Evolutionary conservation across 1,284 basidiomycete species (phyloP), one percentile per base, ranked within the genome.

Genomic region (Ceratorhiza oryzae-sativae): DNA sequence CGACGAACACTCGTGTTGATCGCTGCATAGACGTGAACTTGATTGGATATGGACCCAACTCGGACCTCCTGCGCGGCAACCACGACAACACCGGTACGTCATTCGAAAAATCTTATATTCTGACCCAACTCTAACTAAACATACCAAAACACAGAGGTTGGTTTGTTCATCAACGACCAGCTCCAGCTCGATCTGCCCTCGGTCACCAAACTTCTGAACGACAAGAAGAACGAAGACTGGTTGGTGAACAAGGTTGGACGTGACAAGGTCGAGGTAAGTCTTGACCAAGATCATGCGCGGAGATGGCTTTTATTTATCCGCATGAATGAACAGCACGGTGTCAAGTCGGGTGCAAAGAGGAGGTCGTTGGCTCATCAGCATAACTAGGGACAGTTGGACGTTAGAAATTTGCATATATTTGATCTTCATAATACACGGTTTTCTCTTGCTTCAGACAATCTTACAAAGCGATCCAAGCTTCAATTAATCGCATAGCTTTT

Each of bases 31-130:
- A 63, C 25, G 73, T 75, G 39, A 75, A 71, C 68, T 59, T 75
- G 42, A 73, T 73, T 36, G 74, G 71, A 6, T 73, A 75, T 39
- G 74, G 73, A 32, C 71, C 61, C 23, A 72, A 70, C 27, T 39
- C 49, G n/a, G 65, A 73, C 42, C 46, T 53, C 8, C 41, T 73
- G n/a, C 3, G 8, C 5, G 74, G 74, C n/a, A 73, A 73, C 58
- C 60, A 71, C 39, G 74, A 75, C 25, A 72, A 65, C 32, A 71
- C 70, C 3, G 60, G 48, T 58, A 18, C 36, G 58, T n/a, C n/a
- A n/a, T 13, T 15, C 10, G 55, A n/a, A 42, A 20, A n/a, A 30
- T 8, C 39, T 49, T 23, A n/a, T n/a, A 5, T n/a, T 20, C 34
- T 20, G 9, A n/a, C 32, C 18, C 36, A 10, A 20, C 3, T 8